Evolutionary conservation across 116 monocot genomes (phyloP), one percentile per base, ranked within the genome.

Genomic region (Phalaenopsis hybrid): DNA sequence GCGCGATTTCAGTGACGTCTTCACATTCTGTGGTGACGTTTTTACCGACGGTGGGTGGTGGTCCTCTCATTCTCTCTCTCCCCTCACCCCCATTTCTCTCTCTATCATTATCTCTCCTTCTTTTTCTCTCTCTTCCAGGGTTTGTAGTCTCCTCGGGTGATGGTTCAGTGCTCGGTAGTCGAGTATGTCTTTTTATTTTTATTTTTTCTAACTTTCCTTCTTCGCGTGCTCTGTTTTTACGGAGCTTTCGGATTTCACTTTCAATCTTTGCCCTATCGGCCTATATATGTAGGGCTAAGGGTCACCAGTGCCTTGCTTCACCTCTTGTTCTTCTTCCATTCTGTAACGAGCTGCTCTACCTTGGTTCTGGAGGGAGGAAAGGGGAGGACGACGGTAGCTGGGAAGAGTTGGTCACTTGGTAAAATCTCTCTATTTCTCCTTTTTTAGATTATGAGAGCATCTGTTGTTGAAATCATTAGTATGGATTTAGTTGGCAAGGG

Each of bases 211-310:
- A 37, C 41, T 73, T 73, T 33, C 41, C 73, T 16, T 73, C 73
- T 73, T 73, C 73, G 73, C 73, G 73, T 73, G 73, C 73, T 41
- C 73, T 73, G 15, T 41, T 41, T 73, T 73, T 73, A 73, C 73
- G 73, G 41, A 6, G 37, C 73, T 73, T 33, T 73, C 73, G 41
- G 15, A 73, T 41, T 43, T 73, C 6, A 13, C 16, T 17, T 15
- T 73, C 17, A 17, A 16, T 16, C 15, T 18, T 73, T 37, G 31
- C 37, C 41, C 73, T 73, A 73, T 33, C 33, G 41, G 17, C 16
- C 73, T 28, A 28, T 73, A 73, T 73, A 73, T 37, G 73, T 73
- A 73, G 73, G 17, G 37, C 73, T 37, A 73, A n/a, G 16, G 72
- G 72, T 12, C 5, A 37, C 41, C 37, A 37, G 6, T 34, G 9